Conservation (phyloP, 106 monocot species). For the Chionographis japonica region DNA sequence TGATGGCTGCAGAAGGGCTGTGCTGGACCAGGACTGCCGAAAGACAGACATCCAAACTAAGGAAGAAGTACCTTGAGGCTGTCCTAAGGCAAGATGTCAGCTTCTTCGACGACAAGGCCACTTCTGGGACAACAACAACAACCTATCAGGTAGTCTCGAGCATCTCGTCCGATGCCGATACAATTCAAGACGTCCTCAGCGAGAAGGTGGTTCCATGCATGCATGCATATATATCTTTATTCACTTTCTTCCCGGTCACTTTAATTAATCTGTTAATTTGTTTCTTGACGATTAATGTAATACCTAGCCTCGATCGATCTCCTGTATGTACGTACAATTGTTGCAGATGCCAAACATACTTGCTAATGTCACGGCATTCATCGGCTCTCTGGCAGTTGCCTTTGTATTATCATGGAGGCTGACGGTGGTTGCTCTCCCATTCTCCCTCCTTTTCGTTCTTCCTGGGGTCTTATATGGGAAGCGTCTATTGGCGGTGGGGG, state of each 20-base stretch:
- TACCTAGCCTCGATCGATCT: too few species aligned
- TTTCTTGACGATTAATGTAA: too few species aligned
- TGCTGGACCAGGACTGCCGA: constrained; percentile 31
- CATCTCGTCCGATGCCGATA: constrained; percentile 12
- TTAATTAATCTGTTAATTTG: too few species aligned
- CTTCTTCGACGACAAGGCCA: constrained; percentile 10
- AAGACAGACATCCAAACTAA: constrained; percentile 17
- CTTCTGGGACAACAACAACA: constrained; percentile 5
- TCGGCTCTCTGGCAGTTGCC: neutral
- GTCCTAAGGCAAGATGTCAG: constrained; percentile 24
- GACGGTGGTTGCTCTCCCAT: neutral
- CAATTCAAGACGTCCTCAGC: constrained; percentile 19
- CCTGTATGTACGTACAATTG: too few species aligned
- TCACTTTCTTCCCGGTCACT: too few species aligned
- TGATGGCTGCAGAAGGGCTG: constrained; percentile 8
- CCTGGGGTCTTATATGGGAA: constrained; percentile 1
- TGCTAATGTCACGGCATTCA: neutral
- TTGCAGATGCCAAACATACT: neutral
- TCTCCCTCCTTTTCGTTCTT: neutral
- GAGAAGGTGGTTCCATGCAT: too few species aligned
- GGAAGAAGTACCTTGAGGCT: constrained; percentile 17
- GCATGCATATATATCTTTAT: too few species aligned
- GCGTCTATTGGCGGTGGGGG: neutral
- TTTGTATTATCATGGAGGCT: constrained; percentile 1
- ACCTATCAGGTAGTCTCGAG: constrained; percentile 22